Percentiles rank a stretch among this genome's conserved stretches.
Evolutionary conservation across 1,139 yeast genomes (phyloP).

Genomic region (Saccharomyces pastorianus): DNA sequence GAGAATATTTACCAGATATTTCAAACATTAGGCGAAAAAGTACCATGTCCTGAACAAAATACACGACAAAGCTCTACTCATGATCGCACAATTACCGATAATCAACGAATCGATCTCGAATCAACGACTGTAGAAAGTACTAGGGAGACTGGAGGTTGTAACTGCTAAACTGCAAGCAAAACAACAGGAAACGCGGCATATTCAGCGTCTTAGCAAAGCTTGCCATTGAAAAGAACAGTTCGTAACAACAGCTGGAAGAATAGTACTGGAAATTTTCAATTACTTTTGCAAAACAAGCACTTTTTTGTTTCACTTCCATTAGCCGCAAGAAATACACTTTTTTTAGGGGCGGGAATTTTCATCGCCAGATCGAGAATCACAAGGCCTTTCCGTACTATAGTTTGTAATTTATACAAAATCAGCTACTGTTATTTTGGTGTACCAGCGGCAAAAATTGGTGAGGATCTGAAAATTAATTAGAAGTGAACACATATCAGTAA

Average conservation of each 20-base stretch:
- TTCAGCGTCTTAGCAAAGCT: background rate
- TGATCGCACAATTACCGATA: constrained; percentile 19
- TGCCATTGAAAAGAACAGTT: background rate
- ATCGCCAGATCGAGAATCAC: background rate
- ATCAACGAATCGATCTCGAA: constrained; percentile 22
- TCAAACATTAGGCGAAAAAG: constrained; percentile 76
- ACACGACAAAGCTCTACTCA: constrained; percentile 11
- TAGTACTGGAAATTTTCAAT: background rate
- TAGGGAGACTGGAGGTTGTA: background rate
- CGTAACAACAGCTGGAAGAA: background rate
- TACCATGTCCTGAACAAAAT: constrained; percentile 15
- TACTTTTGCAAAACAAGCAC: background rate
- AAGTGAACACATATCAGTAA: background rate
- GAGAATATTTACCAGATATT: constrained; percentile 87
- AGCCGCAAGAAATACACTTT: background rate
- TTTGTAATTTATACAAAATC: background rate
- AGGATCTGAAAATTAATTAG: background rate
- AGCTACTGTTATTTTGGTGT: background rate
- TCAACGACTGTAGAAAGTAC: background rate
- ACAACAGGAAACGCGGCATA: background rate
- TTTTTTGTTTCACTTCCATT: background rate
- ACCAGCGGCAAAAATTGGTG: background rate
- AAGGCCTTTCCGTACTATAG: background rate
- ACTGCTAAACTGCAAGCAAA: background rate
- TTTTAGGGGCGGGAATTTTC: background rate